phyloP scores from a whole-genome alignment of 371 early-diverging fungal species.

The Apophysomyces sp. region DNA sequence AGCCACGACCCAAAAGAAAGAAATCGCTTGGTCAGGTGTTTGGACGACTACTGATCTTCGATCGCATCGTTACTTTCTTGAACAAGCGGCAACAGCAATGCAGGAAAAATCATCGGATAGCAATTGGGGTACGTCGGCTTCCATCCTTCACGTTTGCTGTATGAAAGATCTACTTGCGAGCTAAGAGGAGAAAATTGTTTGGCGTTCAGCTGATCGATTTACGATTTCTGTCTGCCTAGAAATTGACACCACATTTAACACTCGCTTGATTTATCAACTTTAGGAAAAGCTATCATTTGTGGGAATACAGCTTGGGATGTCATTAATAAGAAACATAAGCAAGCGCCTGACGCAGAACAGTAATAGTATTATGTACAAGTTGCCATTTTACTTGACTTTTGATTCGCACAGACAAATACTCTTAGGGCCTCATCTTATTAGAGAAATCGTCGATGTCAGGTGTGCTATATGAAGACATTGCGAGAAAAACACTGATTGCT shows the following conservation, averaged over 20 bases:
- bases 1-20: no score
- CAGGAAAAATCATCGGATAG: neutral
- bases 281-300: constrained; percentile 42
- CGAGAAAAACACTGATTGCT: neutral
- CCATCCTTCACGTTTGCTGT: neutral
- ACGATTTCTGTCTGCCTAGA: neutral
- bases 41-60: no score
- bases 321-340: constrained; percentile 40
- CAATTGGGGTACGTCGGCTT: neutral
- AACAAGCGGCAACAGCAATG: no score
- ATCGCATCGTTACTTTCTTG: neutral
- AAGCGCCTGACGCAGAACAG: constrained; percentile 19
- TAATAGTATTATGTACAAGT: neutral
- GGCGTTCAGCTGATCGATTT: neutral
- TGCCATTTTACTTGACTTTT: neutral
- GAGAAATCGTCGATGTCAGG: constrained; percentile 43
- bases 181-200: neutral
- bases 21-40: no score
- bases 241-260: no score
- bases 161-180: neutral
- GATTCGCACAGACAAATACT: constrained; percentile 22
- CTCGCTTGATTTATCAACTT: neutral
- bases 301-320: constrained; percentile 34
- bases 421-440: constrained; percentile 37
- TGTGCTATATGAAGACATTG: neutral